Evolutionary conservation across 495 filamentous ascomycete species (phyloP).

Genomic region (Xylaria telfairii): DNA sequence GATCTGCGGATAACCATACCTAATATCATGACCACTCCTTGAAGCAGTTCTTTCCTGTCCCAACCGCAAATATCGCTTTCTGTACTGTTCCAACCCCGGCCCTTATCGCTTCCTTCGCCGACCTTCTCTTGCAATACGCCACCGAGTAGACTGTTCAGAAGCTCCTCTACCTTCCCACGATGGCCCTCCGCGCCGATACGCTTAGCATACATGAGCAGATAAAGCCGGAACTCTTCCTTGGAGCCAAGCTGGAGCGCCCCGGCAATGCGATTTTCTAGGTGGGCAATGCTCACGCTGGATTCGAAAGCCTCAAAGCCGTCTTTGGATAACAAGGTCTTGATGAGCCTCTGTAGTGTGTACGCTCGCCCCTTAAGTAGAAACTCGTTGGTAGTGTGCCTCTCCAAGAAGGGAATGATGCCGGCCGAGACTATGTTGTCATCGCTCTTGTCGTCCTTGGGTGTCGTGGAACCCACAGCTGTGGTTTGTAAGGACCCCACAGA

Average conservation of each 20-base stretch:
- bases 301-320: slow-evolving; percentile 95
- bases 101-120: slow-evolving; percentile 53
- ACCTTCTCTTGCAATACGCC: slow-evolving; percentile 64
- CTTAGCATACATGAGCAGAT: slow-evolving; percentile 95
- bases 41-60: slow-evolving; percentile 82
- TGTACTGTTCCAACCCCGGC: slow-evolving; percentile 62
- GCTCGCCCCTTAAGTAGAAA: slow-evolving; percentile 90
- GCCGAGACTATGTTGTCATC: slow-evolving; percentile 75
- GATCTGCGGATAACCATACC: slow-evolving; percentile 64
- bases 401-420: slow-evolving; percentile 89
- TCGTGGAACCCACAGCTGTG: slow-evolving; percentile 62
- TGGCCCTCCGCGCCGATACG: slow-evolving; percentile 89
- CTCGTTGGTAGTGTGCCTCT: slow-evolving; percentile 93
- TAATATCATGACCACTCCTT: slow-evolving; percentile 87
- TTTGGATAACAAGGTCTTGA: slow-evolving; percentile 80
- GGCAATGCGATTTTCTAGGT: slow-evolving; percentile 93
- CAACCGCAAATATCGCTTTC: slow-evolving; percentile 82
- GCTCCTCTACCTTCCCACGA: slow-evolving; percentile 86
- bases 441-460: slow-evolving; percentile 41
- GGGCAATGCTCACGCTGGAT: slow-evolving; percentile 86
- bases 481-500: slow-evolving; percentile 79
- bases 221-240: slow-evolving; percentile 87
- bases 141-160: slow-evolving; percentile 80
- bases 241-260: slow-evolving; percentile 85
- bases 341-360: slow-evolving; percentile 84